Evolutionary conservation across 148 eudicot genomes (phyloP).

Genomic region (Tetragonia tetragonoides): DNA sequence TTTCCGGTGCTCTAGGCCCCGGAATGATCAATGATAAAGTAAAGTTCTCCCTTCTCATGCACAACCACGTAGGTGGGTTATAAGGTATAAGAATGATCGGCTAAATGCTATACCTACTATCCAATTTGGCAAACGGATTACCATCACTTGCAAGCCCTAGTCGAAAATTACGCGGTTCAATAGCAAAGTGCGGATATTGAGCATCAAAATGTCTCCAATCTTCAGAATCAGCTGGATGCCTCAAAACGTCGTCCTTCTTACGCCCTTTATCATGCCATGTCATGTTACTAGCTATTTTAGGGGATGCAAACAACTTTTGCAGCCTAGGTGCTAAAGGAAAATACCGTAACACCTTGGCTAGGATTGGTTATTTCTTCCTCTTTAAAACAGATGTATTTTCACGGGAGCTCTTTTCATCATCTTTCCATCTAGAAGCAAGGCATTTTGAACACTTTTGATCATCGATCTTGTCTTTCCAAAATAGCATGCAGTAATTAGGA

Average conservation of each 20-base stretch:
- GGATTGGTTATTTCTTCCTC: neutral
- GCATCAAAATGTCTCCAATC: neutral
- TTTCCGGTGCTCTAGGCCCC: too few species aligned
- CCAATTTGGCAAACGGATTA: neutral
- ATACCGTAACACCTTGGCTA: neutral
- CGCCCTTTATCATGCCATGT: neutral
- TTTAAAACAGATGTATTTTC: neutral
- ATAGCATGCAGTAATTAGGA: neutral
- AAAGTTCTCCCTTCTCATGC: neutral
- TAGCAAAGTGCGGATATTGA: neutral
- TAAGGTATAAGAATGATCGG: neutral
- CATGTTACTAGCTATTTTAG: neutral
- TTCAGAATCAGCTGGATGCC: slow-evolving; percentile 5
- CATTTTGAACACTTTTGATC: neutral
- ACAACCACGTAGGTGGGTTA: slow-evolving; percentile 1
- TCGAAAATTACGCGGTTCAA: neutral
- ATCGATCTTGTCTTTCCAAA: neutral
- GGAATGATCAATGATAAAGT: too few species aligned
- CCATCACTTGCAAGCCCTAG: slow-evolving; percentile 14
- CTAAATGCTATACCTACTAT: neutral
- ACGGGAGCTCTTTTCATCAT: neutral
- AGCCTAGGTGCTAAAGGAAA: neutral
- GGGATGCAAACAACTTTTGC: neutral
- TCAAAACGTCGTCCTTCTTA: neutral
- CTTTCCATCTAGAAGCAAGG: slow-evolving; percentile 15